Conservation (phyloP, 1,284 basidiomycete species). For the Papiliotrema laurentii region DNA sequence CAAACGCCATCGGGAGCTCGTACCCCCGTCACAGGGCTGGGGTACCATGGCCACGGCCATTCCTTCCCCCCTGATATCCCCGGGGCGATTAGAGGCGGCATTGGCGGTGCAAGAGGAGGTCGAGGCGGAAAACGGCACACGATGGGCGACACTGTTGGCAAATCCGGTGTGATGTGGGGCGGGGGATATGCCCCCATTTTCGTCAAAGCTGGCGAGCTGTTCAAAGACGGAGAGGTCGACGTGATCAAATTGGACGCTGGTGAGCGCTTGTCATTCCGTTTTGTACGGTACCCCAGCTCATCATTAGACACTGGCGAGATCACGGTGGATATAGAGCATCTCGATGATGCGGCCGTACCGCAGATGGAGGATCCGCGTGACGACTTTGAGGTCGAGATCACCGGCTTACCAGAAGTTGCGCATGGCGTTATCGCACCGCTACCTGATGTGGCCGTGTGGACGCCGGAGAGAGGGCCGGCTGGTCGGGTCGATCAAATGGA, state of each 20-base stretch:
- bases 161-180: conserved; percentile 30
- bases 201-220: conserved; percentile 47
- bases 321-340: conserved; percentile 17
- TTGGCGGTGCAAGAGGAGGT: conserved; percentile 10
- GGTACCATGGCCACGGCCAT: conserved; percentile 20
- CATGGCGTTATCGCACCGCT: no score
- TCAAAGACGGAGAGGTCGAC: conserved; percentile 45
- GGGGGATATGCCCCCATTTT: conserved; percentile 42
- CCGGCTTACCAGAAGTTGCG: no score
- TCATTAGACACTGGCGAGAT: conserved; percentile 14
- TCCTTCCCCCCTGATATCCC: conserved; percentile 2
- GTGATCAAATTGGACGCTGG: conserved; percentile 28
- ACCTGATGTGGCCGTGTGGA: no score
- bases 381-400: conserved; percentile 29
- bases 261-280: conserved; percentile 14
- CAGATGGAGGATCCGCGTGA: conserved; percentile 30
- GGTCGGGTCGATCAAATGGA: no score
- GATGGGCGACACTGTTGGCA: conserved; percentile 7
- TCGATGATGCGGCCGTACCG: conserved; percentile 33
- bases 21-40: conserved; percentile 33
- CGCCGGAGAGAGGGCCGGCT: no score
- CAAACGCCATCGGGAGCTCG: conserved; percentile 20
- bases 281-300: background rate
- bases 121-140: background rate
- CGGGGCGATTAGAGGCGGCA: conserved; percentile 9